Evolutionary conservation across 306 rosid genomes (phyloP).

Genomic region (Acmispon strigosus): DNA sequence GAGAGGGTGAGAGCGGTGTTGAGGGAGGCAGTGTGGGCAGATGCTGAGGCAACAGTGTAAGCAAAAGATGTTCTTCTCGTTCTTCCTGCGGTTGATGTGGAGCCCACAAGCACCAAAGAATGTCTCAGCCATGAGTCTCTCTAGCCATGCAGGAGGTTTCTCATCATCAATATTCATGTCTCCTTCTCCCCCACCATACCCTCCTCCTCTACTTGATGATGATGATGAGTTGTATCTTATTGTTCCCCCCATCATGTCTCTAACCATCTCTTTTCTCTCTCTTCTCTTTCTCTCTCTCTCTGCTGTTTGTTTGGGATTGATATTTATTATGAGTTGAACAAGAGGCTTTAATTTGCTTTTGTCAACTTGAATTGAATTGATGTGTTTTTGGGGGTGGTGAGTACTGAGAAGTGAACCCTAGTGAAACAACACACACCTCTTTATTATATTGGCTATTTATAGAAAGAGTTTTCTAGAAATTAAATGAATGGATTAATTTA

Average conservation of each 20-base stretch:
- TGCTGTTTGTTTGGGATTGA: no score
- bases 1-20: conserved; percentile 77
- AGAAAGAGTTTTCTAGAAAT: neutral
- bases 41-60: conserved; percentile 79
- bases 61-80: conserved; percentile 94
- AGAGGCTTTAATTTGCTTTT: neutral
- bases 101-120: conserved; percentile 91
- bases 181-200: conserved; percentile 3
- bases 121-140: conserved; percentile 68
- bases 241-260: conserved; percentile 29
- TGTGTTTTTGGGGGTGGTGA: neutral
- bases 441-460: conserved; percentile 34
- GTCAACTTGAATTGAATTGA: neutral
- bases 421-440: neutral
- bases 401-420: conserved; percentile 30
- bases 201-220: conserved; percentile 16
- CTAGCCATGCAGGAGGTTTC: conserved; percentile 98
- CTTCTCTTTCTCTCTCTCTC: neutral
- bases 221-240: neutral
- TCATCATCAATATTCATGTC: neutral
- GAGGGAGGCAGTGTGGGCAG: conserved; percentile 92
- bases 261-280: neutral
- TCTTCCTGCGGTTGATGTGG: conserved; percentile 79
- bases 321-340: conserved; percentile 6
- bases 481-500: no score